Conservation (phyloP, 495 filamentous ascomycete species). For the Penicillium psychrofluorescens region DNA sequence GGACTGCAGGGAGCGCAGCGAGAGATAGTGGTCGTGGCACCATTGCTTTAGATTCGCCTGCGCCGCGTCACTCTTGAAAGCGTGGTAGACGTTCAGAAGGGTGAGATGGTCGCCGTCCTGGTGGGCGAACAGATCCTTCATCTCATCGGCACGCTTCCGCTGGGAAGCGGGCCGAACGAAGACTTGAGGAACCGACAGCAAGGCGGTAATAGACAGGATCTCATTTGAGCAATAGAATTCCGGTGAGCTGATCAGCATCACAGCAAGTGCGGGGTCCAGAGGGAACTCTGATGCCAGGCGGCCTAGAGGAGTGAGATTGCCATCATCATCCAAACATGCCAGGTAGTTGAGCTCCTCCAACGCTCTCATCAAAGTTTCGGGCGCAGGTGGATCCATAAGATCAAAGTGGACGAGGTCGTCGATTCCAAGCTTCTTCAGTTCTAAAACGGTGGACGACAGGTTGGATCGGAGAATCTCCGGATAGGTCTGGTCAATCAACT, state of each 20-base stretch:
- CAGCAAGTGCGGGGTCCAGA: constrained; percentile 87
- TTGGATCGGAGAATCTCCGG: constrained; percentile 95
- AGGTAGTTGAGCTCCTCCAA: constrained; percentile 97
- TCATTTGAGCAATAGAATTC: constrained; percentile 99
- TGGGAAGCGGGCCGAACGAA: constrained; percentile 81
- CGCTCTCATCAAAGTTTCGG: constrained; percentile 97
- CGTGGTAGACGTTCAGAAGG: constrained; percentile 96
- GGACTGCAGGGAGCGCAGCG: constrained; percentile 75
- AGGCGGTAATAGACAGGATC: constrained; percentile 87
- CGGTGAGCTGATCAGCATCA: constrained; percentile 95
- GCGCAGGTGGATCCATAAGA: constrained; percentile 96
- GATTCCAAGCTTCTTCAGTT: constrained; percentile 95
- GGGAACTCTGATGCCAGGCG: constrained; percentile 91
- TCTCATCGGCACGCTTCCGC: constrained; percentile 91
- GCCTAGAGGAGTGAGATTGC: constrained; percentile 79
- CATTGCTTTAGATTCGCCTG: constrained; percentile 75
- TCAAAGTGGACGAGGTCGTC: constrained; percentile 98
- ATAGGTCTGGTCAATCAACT: constrained; percentile 93
- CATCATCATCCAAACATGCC: constrained; percentile 93
- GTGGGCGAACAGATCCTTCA: constrained; percentile 92
- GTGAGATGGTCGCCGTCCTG: constrained; percentile 91
- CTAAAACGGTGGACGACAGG: constrained; percentile 85
- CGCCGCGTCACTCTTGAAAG: constrained; percentile 72
- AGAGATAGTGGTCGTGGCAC: constrained; percentile 98
- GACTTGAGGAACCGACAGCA: constrained; percentile 91